Evolutionary conservation across 2,329 filamentous ascomycete species (phyloP).

Genomic region (Bipolaris sorokiniana): DNA sequence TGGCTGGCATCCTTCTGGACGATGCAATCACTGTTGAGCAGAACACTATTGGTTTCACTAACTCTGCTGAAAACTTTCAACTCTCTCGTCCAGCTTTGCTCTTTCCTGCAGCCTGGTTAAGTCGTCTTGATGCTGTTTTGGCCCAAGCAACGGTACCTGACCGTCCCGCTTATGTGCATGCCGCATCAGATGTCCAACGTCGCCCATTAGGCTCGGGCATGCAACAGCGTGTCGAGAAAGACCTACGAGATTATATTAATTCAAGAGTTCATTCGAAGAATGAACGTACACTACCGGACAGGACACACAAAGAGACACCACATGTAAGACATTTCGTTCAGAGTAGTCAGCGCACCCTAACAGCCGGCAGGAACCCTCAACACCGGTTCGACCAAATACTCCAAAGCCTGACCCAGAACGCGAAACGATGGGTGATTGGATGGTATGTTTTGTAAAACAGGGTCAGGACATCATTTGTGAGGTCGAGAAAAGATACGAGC

Average conservation of each 20-base stretch:
- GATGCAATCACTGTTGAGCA: neutral
- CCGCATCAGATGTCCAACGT: too few species aligned
- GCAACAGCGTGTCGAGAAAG: too few species aligned
- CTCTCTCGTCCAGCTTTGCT: neutral
- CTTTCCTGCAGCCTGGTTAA: too few species aligned
- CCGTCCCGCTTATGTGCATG: too few species aligned
- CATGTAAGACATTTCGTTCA: neutral
- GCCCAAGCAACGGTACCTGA: too few species aligned
- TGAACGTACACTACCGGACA: too few species aligned
- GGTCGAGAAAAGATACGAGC: neutral
- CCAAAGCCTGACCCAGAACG: neutral
- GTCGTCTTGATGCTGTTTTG: too few species aligned
- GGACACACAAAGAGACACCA: too few species aligned
- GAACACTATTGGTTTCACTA: neutral
- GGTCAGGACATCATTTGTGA: neutral
- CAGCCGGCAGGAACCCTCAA: neutral
- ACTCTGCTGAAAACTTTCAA: neutral
- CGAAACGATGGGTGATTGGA: neutral
- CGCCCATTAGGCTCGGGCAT: too few species aligned
- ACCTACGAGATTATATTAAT: too few species aligned
- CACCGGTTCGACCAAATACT: neutral
- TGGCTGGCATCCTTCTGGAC: neutral
- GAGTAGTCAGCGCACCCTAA: neutral
- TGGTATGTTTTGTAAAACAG: neutral
- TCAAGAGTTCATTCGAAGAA: too few species aligned